Base-by-base conservation (phyloP, 1,284 basidiomycete genomes). In the Mycosarcoma maydis region DNA sequence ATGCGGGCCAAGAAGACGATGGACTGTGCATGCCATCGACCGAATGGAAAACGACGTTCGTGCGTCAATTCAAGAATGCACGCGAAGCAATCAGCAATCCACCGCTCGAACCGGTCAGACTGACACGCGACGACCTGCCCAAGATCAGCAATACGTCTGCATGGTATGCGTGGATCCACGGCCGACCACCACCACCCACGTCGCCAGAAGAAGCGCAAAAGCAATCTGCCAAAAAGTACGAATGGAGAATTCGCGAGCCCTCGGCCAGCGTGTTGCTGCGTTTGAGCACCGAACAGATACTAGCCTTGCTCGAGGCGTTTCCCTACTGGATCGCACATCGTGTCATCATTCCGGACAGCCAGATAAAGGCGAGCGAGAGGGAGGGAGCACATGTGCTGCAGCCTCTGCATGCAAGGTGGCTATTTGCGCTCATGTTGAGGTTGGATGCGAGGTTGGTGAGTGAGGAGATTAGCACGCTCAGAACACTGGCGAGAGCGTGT, bases 391-490 rank as follows among this genome's bases (percentile, higher is more conserved):
- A 84, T 45, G 82, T 84, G 17, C 85, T 90, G 24, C 87, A 87
- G 4, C 85, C 87, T 47, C 83, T 85, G 20, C 91, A 94, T 76
- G 87, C 88, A 2, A 87, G 87, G 29, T 96, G 94, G 93, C 88
- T 93, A 40, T 92, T 95, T 81, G 86, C 87, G 3, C 86, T 94
- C 38, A 85, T 97, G 14, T 85, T 89, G 16, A 86, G 88, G 39
- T 84, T 94, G 19, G 91, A 93, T 52, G 86, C 88, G 13, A 85
- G 87, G 29, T 83, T 94, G 27, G 86, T 88, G 32, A 87, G 89
- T 14, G 90, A 92, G 59, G 90, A 95, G 73, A 89, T 90, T 82
- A 89, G 87, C 68, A 85, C 87, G 2, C 82, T 96, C 47, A 88
- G 94, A 16, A 88, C 87, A 48, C 86, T 97, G 23, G 90, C 90